Conservation (phyloP, 768 basidiomycete species). For the Cystobasidium onofrii region DNA sequence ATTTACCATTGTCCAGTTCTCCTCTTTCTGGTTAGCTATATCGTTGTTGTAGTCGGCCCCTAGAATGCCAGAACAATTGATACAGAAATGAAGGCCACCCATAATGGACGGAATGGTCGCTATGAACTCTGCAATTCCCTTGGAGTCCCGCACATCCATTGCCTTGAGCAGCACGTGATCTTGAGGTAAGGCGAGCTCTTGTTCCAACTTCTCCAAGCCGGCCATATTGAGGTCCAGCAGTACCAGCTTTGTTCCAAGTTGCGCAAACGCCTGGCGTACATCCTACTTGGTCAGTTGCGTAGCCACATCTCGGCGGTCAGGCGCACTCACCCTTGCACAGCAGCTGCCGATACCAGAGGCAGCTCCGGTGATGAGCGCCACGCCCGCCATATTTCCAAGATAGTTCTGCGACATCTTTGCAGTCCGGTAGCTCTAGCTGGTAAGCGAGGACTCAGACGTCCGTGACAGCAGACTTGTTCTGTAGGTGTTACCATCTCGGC, state of each 20-base stretch:
- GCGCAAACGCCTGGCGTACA: background rate
- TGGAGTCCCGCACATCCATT: slow-evolving; percentile 4
- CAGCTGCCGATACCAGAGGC: background rate
- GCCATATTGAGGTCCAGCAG: background rate
- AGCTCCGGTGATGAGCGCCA: background rate
- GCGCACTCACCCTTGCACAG: background rate
- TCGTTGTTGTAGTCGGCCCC: slow-evolving; percentile 17
- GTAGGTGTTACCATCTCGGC: no score
- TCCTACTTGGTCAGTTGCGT: background rate
- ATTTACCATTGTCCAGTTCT: background rate
- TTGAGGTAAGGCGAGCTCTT: background rate
- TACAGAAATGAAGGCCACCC: slow-evolving; percentile 21
- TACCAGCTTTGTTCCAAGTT: background rate
- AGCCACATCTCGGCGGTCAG: no score
- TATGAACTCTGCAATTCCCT: slow-evolving; percentile 16
- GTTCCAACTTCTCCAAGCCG: background rate
- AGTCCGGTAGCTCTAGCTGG: no score
- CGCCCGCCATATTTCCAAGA: background rate
- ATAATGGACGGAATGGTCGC: background rate
- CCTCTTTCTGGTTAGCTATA: background rate
- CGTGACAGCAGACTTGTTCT: no score
- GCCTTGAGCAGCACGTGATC: background rate
- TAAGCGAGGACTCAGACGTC: no score
- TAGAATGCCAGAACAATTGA: slow-evolving; percentile 26
- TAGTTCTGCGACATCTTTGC: background rate